Evolutionary conservation across 352 stramenopile species (phyloP), one percentile per base, ranked within the genome.

Genomic region (Phytophthora sp.): DNA sequence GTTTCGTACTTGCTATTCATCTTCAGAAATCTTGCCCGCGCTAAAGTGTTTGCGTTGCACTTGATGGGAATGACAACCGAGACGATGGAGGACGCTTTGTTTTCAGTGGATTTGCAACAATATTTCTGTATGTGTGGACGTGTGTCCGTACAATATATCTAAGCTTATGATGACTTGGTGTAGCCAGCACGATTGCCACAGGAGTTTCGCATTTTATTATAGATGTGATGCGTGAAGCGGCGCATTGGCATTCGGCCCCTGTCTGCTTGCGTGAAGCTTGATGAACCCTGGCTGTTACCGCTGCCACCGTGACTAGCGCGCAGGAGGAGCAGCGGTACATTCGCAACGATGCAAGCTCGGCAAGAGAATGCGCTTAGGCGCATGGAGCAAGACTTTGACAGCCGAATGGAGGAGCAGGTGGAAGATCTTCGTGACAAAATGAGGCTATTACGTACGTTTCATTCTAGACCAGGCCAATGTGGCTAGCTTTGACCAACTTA

Each of bases 341-440:
- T 18, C 18, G 30, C 6, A 46, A 26, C 17, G 9, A 72, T 69
- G 59, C 58, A 69, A 43, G 73, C 77, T 10, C 69, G 79, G 9
- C 84, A 91, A 52, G 82, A 89, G 15, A 89, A 82, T 77, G 72
- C 72, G 50, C 82, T 93, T 55, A 85, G 84, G 49, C 77, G 80
- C 18, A 88, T 95, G 75, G 86, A 95, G 56, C 81, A 91, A 26
- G 82, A 89, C 37, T 92, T 91, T 46, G 83, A 93, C 56, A 79
- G 72, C 39, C 82, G 84, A 12, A 91, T 94, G 79, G 84, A 94
- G 51, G 87, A 95, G 59, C 87, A 94, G 43, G 81, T 94, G 27
- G 84, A 88, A 35, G 83, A 88, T 24, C 62, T 95, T n/a, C 74
- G 82, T 15, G 87, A 95, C 63, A 94, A 93, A 62, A 93, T 95